Evolutionary conservation across 1,139 yeast genomes (phyloP), one percentile per base, ranked within the genome.

Genomic region (Taphrina betulina): DNA sequence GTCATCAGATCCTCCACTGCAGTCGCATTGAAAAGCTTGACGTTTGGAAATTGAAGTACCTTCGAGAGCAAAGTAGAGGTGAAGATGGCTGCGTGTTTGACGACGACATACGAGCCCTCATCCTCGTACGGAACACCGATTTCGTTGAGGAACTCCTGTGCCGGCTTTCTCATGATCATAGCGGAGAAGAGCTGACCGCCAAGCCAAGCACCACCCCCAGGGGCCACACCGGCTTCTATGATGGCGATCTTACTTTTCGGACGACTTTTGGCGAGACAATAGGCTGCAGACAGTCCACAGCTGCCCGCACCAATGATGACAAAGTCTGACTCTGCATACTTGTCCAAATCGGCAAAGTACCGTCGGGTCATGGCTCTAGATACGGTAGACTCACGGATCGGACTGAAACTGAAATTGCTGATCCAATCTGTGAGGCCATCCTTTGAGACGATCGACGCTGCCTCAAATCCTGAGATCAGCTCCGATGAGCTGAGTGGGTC

Each of bases 151-250:
- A 84, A 83, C 62, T 76, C 67, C 60, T 84, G 80, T 23, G 89
- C 87, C 12, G 92, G 92, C 70, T 84, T 84, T 70, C 90, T 78
- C 75, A 83, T 75, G 48, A 84, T 82, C 90, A 83, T 83, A 40
- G 90, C 89, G 31, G 84, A 78, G 69, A 84, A 83, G 62, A 84
- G 74, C 69, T 82, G 88, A n/a, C 90, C 92, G 57, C 88, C 88
- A 53, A 84, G 73, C 83, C 86, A 83, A 61, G 85, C 82, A 23
- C 92, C 92, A 61, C 92, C 92, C 61, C 92, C 92, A 59, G 86
- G 85, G 24, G 86, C 78, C 24, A 84, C 88, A 62, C 79, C 78
- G 37, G 88, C 83, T 71, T 84, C 92, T 60, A 84, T 77, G 62
- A 83, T 81, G 58, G 89, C 88, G 62, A 84, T 80, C 68, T 81